These are phyloP conservation scores for Ophiostoma piceae DNA, from an alignment of 2,329 filamentous ascomycete genomes.

Conservation along the genomic window DNA sequence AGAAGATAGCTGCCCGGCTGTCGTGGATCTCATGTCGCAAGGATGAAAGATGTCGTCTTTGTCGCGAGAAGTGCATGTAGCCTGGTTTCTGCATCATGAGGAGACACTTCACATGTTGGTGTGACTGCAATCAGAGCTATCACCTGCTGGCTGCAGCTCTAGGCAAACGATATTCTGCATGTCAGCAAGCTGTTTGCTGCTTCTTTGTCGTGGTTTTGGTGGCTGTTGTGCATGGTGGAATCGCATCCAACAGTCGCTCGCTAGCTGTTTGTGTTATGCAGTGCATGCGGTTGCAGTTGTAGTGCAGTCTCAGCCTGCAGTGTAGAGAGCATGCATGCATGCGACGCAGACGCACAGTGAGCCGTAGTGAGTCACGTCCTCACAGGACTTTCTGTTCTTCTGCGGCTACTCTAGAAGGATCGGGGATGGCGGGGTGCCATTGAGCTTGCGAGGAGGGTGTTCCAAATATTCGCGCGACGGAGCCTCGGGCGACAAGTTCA, in stretches of 20 bases:
- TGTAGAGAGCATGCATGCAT: background rate
- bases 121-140: background rate
- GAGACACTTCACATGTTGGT: background rate
- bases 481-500: background rate
- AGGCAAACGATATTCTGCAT: background rate
- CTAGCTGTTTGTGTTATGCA: background rate
- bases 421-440: background rate
- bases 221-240: background rate
- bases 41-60: background rate
- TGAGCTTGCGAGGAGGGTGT: background rate
- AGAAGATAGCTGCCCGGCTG: background rate
- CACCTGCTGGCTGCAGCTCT: background rate
- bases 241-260: slow-evolving; percentile 3
- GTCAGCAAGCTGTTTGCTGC: background rate
- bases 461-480: background rate
- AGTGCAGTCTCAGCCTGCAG: background rate
- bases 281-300: background rate
- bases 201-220: background rate
- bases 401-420: background rate
- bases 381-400: background rate
- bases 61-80: too few relatives aligned
- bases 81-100: too few relatives aligned
- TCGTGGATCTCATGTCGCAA: background rate
- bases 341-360: background rate
- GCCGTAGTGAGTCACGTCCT: slow-evolving; percentile 5